Percentiles rank a stretch among this genome's conserved stretches.
phyloP scores from a whole-genome alignment of 805 yeast species.

The Candida suzukii region DNA sequence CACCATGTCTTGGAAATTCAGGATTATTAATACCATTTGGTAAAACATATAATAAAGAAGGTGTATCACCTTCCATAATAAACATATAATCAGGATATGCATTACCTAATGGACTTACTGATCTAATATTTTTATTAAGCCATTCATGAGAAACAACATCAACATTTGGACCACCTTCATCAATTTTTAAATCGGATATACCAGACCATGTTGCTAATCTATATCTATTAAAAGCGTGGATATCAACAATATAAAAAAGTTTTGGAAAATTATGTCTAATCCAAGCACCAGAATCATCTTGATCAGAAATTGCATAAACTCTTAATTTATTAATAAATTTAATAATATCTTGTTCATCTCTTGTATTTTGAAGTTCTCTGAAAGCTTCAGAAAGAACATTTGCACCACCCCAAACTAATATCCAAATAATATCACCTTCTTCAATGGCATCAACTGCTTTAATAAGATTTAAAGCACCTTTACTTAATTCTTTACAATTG shows the following conservation, averaged over 20 bases:
- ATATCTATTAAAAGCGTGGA: conserved; percentile 23
- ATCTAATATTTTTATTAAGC: conserved; percentile 15
- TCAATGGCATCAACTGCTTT: conserved; percentile 14
- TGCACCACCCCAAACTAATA: conserved; percentile 27
- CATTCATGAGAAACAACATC: conserved; percentile 19
- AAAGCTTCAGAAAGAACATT: conserved; percentile 25
- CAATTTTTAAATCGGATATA: conserved; percentile 21
- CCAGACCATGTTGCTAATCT: conserved; percentile 25
- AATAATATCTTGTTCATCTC: conserved; percentile 8
- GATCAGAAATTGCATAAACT: conserved; percentile 26
- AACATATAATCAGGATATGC: conserved; percentile 18
- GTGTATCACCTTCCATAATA: conserved; percentile 27
- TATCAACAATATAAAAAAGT: conserved; percentile 18
- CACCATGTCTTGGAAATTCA: conserved; percentile 23
- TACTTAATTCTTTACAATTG: conserved; percentile 7
- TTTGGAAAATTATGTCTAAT: conserved; percentile 21
- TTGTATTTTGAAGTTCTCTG: conserved; percentile 13
- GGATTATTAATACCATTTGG: conserved; percentile 26
- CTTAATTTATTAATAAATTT: conserved; percentile 12
- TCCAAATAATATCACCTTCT: conserved; percentile 12
- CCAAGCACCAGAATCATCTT: conserved; percentile 27
- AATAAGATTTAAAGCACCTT: conserved; percentile 20
- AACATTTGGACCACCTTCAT: conserved; percentile 21
- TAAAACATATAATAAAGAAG: conserved; percentile 17
- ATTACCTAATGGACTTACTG: conserved; percentile 21